Base-by-base conservation (phyloP, 139 green algal genomes). In the Monoraphidium neglectum region DNA sequence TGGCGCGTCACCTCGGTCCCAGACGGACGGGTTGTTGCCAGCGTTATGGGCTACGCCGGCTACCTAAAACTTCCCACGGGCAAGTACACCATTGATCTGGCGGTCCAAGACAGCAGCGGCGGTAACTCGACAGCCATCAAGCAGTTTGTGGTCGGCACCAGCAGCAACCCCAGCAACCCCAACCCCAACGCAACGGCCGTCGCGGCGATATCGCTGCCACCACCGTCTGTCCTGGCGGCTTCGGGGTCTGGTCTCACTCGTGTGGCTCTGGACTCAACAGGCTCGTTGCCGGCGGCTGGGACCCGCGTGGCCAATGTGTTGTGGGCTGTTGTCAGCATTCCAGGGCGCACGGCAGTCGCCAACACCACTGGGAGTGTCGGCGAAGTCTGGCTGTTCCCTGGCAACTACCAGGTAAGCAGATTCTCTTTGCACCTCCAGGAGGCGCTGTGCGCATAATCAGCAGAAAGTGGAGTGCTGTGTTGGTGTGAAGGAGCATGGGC, bases 151-250 rank as follows among this genome's bases (percentile, higher is more conserved):
- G 65, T 80, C 8, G 75, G 75, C 37, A 30, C 26, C 10, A 32
- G 26, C 56, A 32, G 26, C 56, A 18, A 63, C 56, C 43, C 43
- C 43, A 21, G 8, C 8, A 67, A 40, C 35, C 63, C 32, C 6
- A 49, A 36, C 28, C 5, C n/a, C 6, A 21, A 8, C 8, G 40
- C 12, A 5, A 65, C 63, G 15, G 54, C 30, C n/a, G 21, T 64
- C 46, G 65, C 66, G n/a, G 75, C 75, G 15, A 80, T 80, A n/a
- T 69, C 75, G 13, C 72, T 65, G 75, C 75, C 75, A 1, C 65
- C 65, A 26, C 51, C 59, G 32, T 5, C 68, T 5, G 66, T 80
- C 28, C 65, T 53, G 54, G 51, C 65, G 15, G 35, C 73, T 10
- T 16, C 72, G 12, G 23, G 36, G 10, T 57, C 23, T 0, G 75